Percentiles rank a stretch among this genome's conserved stretches.
phyloP scores from a whole-genome alignment of 192 early-diverging fungal species.

The Chytriomyces sp. region DNA sequence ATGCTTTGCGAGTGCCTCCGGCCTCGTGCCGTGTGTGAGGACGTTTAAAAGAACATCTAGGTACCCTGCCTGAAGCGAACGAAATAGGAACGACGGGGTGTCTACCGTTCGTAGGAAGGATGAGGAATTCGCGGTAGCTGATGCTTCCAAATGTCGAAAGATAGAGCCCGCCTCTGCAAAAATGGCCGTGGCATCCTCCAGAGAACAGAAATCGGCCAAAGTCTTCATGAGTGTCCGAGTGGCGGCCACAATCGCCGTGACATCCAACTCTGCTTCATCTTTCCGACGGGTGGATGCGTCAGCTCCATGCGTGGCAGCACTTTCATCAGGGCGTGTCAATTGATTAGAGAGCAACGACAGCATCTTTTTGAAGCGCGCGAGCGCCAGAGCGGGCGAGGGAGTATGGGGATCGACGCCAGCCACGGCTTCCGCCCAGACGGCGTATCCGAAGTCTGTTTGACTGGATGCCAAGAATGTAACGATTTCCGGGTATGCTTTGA shows the following conservation, averaged over 20 bases:
- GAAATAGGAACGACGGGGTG: not conserved
- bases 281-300: not conserved
- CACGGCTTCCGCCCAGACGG: not conserved
- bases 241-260: not conserved
- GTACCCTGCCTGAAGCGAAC: not conserved
- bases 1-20: not conserved
- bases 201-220: not conserved
- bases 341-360: not conserved
- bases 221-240: not conserved
- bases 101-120: not conserved
- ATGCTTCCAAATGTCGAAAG: not conserved
- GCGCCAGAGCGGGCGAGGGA: not conserved
- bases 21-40: not conserved
- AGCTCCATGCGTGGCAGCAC: not conserved
- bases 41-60: not conserved
- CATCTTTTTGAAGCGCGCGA: not conserved
- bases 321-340: not conserved
- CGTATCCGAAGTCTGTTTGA: not conserved
- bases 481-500: not conserved
- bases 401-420: not conserved
- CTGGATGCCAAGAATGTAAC: not conserved
- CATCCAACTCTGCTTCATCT: not conserved
- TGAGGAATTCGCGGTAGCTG: not conserved
- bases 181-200: conserved; percentile 8
- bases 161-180: not conserved